Evolutionary conservation across 805 yeast species (phyloP), one percentile per base, ranked within the genome.

Genomic region (Starmerella davenportii): DNA sequence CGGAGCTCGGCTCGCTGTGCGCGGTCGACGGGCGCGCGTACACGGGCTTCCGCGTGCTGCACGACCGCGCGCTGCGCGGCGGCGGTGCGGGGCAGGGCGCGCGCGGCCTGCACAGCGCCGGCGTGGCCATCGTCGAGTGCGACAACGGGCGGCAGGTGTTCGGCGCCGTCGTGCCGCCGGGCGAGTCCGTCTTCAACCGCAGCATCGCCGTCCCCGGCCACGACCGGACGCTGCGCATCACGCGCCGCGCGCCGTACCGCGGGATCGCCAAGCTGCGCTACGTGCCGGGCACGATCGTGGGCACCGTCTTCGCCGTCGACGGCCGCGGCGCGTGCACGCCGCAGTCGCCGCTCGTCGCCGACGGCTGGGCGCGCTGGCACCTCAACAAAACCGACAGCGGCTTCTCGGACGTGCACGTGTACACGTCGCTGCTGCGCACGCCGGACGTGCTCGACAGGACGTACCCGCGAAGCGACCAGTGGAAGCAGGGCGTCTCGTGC

Each of bases 401-500:
- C 11, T 16, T 11, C 16, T 16, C 38, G 17, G 5, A 15, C 18
- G 4, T 28, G 13, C 29, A 28, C 14, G 20, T 40, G 16, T 4
- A 25, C 27, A 34, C 37, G 13, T 21, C 46, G n/a, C 30, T 38
- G 13, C 17, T 43, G 25, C 39, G 46, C 16, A 35, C 46, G 5
- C 46, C 46, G 5, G 46, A 43, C 34, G 44, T 34, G n/a, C 38
- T 43, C 11, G 46, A 43, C 21, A 35, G 19, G 9, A 15, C 34
- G 7, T 43, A 35, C 28, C 42, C 46, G 13, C 28, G 15, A 9
- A 24, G 5, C 9, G 17, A 7, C 9, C 25, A n/a, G 4, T 43
- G 46, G 46, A 21, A 30, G 8, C 11, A 13, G 7, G 11, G 4
- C 9, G 21, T 40, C n/a, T 9, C 30, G 3, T 25, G 32, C 18